These are phyloP conservation scores for Aspergillus sergii DNA, from an alignment of 2,329 filamentous ascomycete genomes.

Conservation along the genomic window DNA sequence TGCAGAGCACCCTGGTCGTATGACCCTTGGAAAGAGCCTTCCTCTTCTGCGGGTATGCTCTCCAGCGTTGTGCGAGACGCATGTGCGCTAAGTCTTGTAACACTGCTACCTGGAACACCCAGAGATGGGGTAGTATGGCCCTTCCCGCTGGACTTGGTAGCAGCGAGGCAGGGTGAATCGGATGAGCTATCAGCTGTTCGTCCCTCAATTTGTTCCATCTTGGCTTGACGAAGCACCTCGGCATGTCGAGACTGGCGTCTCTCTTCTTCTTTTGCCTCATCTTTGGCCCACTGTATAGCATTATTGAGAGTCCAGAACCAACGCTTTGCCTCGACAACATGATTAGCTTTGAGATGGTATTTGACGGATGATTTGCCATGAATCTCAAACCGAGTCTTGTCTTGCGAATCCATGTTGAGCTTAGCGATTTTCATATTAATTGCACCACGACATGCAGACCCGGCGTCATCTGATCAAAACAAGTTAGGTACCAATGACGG, in stretches of 20 bases:
- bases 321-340: constrained; percentile 95
- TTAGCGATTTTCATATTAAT: constrained; percentile 98
- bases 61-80: constrained; percentile 52
- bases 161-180: constrained; percentile 33
- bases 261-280: constrained; percentile 91
- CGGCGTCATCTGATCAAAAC: constrained; percentile 71
- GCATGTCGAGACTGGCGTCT: constrained; percentile 72
- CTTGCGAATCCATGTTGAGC: constrained; percentile 92
- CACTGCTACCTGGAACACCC: constrained; percentile 39
- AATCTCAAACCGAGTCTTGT: constrained; percentile 97
- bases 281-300: constrained; percentile 97
- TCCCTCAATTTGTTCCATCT: constrained; percentile 68
- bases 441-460: constrained; percentile 91
- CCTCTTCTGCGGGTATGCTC: constrained; percentile 56
- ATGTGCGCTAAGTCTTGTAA: constrained; percentile 53
- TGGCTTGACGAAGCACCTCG: constrained; percentile 76
- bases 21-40: constrained; percentile 54
- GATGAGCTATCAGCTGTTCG: constrained; percentile 52
- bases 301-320: constrained; percentile 99
- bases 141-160: constrained; percentile 39
- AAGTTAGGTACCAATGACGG: not conserved
- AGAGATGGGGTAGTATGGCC: constrained; percentile 40
- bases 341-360: constrained; percentile 96
- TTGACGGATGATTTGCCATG: constrained; percentile 98
- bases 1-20: constrained; percentile 59